Base-by-base conservation (phyloP, 495 filamentous ascomycete genomes). In the Bacidia gigantensis region DNA sequence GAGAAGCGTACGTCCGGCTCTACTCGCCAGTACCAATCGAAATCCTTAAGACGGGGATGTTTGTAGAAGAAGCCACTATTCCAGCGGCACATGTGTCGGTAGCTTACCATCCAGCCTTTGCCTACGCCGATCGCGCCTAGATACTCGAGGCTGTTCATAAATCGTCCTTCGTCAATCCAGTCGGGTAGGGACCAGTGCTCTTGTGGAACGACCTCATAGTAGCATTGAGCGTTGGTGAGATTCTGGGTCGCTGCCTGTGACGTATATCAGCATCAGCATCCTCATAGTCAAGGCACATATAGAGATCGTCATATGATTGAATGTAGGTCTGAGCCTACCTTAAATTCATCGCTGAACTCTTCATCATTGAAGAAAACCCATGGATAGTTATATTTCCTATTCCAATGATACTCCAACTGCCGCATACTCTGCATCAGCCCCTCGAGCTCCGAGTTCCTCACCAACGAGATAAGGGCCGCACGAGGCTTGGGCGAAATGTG, bases 51-150 rank as follows among this genome's bases (percentile, higher is more conserved):
- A 1, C 83, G 83, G 2, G 85, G 86, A 65, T 92, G 86, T 57
- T 87, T 81, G 69, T 86, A 87, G 76, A 92, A 92, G 52, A 88
- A 72, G 26, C 86, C 86, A 58, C 80, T 84, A 68, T 92, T 90
- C 86, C 85, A 92, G 25, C 86, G 77, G 62, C 86, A 92, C 86
- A 92, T 92, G 65, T 92, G 82, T 61, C 89, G 69, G 53, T 82
- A 81, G 59, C 69, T 74, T 54, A 81, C 68, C 47, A 73, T 65
- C 69, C 69, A 75, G 2, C 68, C 73, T 54, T 75, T 74, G 3
- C 72, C 76, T 58, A 81, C 66, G 54, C 77, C 71, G 62, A 75
- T 68, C 35, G 72, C 64, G 50, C 77, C 70, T 26, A 76, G 64
- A 52, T 74, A 72, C 29, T 75, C 70, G 26, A 72, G 62, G 38